Percentiles rank a stretch among this genome's conserved stretches.
These are phyloP conservation scores for Oldenlandia corymbosa DNA, from an alignment of 257 asterid species.

Conservation along the genomic window DNA sequence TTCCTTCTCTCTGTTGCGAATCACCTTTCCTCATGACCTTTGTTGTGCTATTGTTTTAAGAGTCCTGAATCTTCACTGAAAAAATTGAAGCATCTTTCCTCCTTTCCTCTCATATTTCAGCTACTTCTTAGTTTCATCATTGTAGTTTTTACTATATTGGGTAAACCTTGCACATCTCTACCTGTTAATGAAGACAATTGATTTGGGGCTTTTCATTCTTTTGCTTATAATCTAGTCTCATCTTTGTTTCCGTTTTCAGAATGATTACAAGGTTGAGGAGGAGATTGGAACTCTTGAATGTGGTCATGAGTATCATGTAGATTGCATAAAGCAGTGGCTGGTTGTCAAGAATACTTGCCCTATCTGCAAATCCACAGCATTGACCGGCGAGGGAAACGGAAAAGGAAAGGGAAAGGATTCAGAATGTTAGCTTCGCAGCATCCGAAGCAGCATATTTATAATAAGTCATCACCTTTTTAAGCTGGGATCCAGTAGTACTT, in stretches of 20 bases:
- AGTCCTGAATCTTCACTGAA: background rate
- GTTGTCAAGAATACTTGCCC: conserved; percentile 59
- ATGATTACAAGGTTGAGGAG: conserved; percentile 44
- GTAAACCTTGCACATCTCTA: background rate
- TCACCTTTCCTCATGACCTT: background rate
- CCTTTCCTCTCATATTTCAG: background rate
- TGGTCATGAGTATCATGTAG: conserved; percentile 67
- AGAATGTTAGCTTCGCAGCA: conserved; percentile 21
- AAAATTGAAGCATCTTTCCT: background rate
- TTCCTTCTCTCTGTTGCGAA: background rate
- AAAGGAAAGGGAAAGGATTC: conserved; percentile 21
- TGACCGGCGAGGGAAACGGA: conserved; percentile 26
- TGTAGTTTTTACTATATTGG: background rate
- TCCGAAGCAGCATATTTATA: conserved; percentile 8
- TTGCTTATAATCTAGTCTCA: background rate
- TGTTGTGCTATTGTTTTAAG: background rate
- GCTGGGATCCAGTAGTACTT: conserved; percentile 24
- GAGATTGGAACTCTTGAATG: conserved; percentile 51
- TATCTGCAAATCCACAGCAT: conserved; percentile 68
- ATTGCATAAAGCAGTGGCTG: conserved; percentile 68
- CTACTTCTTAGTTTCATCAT: background rate
- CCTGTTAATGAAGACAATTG: background rate
- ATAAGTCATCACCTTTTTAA: conserved; percentile 16
- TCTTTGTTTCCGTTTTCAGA: conserved; percentile 27
- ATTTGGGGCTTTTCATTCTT: background rate